Percentiles rank a stretch among this genome's conserved stretches.
phyloP scores from a whole-genome alignment of 2,329 filamentous ascomycete genomes.

The Botrytis fabae region DNA sequence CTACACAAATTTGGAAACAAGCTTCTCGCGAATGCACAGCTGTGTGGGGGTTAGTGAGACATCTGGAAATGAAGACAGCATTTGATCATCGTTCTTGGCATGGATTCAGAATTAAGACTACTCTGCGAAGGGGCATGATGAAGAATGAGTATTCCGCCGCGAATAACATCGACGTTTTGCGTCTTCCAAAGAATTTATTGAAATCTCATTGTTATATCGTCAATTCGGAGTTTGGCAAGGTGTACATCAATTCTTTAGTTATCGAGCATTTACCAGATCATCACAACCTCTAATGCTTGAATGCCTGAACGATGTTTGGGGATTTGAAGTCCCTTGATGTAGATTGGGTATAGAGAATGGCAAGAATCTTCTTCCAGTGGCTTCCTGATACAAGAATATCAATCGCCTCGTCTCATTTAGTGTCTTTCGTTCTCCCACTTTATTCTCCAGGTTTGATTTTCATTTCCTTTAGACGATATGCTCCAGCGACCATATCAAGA shows the following conservation, averaged over 20 bases:
- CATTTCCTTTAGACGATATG: too few relatives aligned
- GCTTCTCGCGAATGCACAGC: slow-evolving; percentile 8
- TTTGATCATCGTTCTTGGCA: background rate
- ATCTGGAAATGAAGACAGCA: background rate
- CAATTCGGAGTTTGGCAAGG: background rate
- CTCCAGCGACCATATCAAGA: background rate
- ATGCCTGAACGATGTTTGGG: background rate
- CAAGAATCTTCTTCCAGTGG: too few relatives aligned
- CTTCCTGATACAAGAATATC: background rate
- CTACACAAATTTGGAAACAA: slow-evolving; percentile 11
- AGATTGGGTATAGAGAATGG: background rate
- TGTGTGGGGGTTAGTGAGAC: background rate
- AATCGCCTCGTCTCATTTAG: background rate
- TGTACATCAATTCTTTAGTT: background rate
- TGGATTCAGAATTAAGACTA: background rate
- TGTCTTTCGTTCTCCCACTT: background rate
- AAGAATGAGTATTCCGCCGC: background rate
- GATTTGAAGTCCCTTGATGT: background rate
- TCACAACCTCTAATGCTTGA: background rate
- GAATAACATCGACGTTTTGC: background rate
- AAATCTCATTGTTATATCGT: background rate
- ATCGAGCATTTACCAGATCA: background rate
- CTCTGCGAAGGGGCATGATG: background rate
- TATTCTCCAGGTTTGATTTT: background rate
- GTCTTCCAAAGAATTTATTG: background rate